phyloP scores from a whole-genome alignment of 768 basidiomycete genomes.

The Porphyrellus cyaneotinctus region DNA sequence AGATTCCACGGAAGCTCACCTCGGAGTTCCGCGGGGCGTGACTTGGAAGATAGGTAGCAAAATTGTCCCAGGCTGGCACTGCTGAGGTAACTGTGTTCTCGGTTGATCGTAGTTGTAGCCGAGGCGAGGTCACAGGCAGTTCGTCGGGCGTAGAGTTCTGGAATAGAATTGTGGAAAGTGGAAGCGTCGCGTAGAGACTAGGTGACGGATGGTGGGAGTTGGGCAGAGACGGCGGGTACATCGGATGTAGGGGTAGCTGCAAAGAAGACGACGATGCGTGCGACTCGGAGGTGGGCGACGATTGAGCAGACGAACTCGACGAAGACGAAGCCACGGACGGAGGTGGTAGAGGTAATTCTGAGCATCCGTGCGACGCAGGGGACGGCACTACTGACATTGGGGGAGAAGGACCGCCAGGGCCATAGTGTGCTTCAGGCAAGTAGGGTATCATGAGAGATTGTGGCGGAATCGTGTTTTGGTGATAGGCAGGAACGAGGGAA shows the following conservation, averaged over 20 bases:
- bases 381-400: constrained; percentile 51
- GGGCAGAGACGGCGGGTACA: constrained; percentile 4
- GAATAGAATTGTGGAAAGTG: constrained; percentile 1
- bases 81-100: background rate
- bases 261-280: constrained; percentile 21
- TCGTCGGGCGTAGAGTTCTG: background rate
- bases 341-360: constrained; percentile 12
- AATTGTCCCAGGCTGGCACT: constrained; percentile 11
- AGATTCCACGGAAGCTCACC: constrained; percentile 5
- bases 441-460: constrained; percentile 23
- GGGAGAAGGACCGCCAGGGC: constrained; percentile 47
- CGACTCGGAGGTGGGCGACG: constrained; percentile 6
- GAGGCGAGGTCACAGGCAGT: constrained; percentile 1
- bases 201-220: constrained; percentile 13
- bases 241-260: constrained; percentile 4
- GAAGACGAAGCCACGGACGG: constrained; percentile 11
- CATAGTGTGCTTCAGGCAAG: constrained; percentile 25
- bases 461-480: constrained; percentile 8
- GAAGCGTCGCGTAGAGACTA: constrained; percentile 4
- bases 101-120: background rate
- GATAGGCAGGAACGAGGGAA: background rate
- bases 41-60: background rate
- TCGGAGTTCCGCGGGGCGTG: constrained; percentile 4
- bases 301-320: constrained; percentile 6
- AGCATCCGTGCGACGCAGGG: constrained; percentile 28